phyloP scores from a whole-genome alignment of 2,329 filamentous ascomycete genomes.

The Xylaria sp. region DNA sequence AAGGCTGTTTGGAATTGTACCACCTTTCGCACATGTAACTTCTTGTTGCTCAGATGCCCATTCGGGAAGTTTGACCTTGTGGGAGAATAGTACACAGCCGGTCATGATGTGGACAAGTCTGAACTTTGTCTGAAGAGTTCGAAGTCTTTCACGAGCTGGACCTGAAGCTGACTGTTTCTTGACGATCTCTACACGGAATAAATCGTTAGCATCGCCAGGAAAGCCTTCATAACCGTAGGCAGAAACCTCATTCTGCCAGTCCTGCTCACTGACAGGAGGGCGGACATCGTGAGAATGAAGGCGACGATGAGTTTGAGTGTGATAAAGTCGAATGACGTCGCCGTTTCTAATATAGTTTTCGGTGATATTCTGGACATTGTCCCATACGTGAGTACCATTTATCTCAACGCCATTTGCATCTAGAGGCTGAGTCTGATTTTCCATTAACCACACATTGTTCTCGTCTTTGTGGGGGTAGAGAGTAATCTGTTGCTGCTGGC shows the following conservation, averaged over 20 bases:
- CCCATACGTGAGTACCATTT: conserved; percentile 86
- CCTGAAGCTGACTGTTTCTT: conserved; percentile 85
- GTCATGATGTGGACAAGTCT: conserved; percentile 96
- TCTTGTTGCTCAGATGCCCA: conserved; percentile 99
- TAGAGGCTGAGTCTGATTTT: conserved; percentile 95
- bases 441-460: conserved; percentile 93
- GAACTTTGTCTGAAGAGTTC: conserved; percentile 98
- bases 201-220: conserved; percentile 94
- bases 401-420: conserved; percentile 79
- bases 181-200: conserved; percentile 94
- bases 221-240: conserved; percentile 98
- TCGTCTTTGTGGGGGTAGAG: conserved; percentile 99
- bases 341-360: conserved; percentile 78
- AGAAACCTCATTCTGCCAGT: conserved; percentile 96
- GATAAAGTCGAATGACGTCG: conserved; percentile 83
- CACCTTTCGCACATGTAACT: conserved; percentile 94
- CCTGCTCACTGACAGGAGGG: conserved; percentile 83
- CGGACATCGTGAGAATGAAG: conserved; percentile 97
- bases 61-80: conserved; percentile 98
- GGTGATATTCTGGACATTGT: conserved; percentile 72
- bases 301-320: conserved; percentile 83
- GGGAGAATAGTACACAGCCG: conserved; percentile 93
- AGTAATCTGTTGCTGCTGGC: conserved; percentile 98
- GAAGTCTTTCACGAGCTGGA: conserved; percentile 82
- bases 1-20: conserved; percentile 92